phyloP scores from a whole-genome alignment of 2,329 filamentous ascomycete species.

The Cladosporium austrohemisphaericum region DNA sequence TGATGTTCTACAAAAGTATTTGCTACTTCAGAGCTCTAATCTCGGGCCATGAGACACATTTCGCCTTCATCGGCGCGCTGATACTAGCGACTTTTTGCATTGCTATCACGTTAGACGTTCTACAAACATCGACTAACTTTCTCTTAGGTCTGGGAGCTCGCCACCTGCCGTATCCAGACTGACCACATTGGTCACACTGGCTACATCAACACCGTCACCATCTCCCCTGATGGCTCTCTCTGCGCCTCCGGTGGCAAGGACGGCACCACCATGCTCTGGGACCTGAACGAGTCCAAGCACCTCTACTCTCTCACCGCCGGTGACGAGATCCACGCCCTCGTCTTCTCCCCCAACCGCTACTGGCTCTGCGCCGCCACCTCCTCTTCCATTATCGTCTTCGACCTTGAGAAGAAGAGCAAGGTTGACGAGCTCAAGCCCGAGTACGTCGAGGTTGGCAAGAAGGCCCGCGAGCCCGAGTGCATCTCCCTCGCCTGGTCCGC shows the following conservation, averaged over 20 bases:
- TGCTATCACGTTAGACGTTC: not conserved
- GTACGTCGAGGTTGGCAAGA: slow-evolving; percentile 94
- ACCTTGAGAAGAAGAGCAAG: slow-evolving; percentile 99
- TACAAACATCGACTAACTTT: slow-evolving; percentile 16
- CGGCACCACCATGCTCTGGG: slow-evolving; percentile 99
- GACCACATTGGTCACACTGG: slow-evolving; percentile 99
- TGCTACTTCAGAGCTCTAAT: slow-evolving; percentile 98
- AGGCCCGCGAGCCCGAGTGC: slow-evolving; percentile 98
- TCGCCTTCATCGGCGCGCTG: slow-evolving; percentile 79
- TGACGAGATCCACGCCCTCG: slow-evolving; percentile 99
- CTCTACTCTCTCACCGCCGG: slow-evolving; percentile 99
- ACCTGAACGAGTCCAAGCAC: slow-evolving; percentile 99
- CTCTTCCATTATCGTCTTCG: slow-evolving; percentile 99
- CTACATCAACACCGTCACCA: slow-evolving; percentile 99
- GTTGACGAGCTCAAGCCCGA: slow-evolving; percentile 99
- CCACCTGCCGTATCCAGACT: slow-evolving; percentile 98
- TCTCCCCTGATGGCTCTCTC: slow-evolving; percentile 98
- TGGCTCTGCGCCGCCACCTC: slow-evolving; percentile 98
- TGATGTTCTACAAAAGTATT: slow-evolving; percentile 86
- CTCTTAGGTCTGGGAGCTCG: slow-evolving; percentile 93
- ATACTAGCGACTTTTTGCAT: slow-evolving; percentile 42
- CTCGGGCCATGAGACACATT: slow-evolving; percentile 89
- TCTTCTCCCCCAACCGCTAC: slow-evolving; percentile 99
- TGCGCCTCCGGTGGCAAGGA: slow-evolving; percentile 99
- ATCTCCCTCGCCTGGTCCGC: slow-evolving; percentile 95